Evolutionary conservation across 176 grass and related monocot species (phyloP).

Genomic region (Thalia dealbata): DNA sequence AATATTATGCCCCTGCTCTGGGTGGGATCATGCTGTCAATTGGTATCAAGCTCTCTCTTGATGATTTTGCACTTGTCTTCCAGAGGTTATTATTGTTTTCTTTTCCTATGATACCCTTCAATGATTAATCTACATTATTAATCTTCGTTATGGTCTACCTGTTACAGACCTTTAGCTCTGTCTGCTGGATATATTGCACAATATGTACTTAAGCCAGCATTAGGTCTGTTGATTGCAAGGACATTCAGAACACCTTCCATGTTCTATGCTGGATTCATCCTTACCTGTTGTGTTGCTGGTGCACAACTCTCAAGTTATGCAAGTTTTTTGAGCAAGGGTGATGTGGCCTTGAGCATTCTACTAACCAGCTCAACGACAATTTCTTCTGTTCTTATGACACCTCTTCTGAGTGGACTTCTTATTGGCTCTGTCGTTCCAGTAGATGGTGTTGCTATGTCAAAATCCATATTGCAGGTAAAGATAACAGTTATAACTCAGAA

Average conservation of each 20-base stretch:
- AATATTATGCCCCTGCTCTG: conserved; percentile 76
- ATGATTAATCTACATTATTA: background rate
- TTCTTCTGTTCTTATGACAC: conserved; percentile 76
- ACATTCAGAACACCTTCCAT: conserved; percentile 44
- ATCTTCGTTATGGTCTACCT: conserved; percentile 19
- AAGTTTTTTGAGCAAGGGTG: conserved; percentile 81
- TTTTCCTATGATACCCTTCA: background rate
- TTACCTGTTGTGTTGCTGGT: conserved; percentile 71
- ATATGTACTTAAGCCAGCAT: conserved; percentile 62
- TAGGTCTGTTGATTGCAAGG: conserved; percentile 69
- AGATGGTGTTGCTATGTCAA: conserved; percentile 78
- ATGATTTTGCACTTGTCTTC: conserved; percentile 82
- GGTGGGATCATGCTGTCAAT: conserved; percentile 94
- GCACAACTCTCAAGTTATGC: conserved; percentile 91
- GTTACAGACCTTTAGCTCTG: conserved; percentile 56
- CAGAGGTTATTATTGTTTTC: conserved; percentile 34
- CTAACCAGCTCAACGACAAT: conserved; percentile 82
- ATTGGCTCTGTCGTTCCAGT: conserved; percentile 84
- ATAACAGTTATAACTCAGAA: conserved; percentile 6
- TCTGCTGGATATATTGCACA: conserved; percentile 66
- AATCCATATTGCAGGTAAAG: conserved; percentile 86
- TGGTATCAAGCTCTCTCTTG: conserved; percentile 69
- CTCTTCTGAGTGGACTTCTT: conserved; percentile 68
- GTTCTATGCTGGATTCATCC: conserved; percentile 82
- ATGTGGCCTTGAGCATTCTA: conserved; percentile 87